Evolutionary conservation across 495 filamentous ascomycete species (phyloP).

Genomic region (Aspergillus sparsus): DNA sequence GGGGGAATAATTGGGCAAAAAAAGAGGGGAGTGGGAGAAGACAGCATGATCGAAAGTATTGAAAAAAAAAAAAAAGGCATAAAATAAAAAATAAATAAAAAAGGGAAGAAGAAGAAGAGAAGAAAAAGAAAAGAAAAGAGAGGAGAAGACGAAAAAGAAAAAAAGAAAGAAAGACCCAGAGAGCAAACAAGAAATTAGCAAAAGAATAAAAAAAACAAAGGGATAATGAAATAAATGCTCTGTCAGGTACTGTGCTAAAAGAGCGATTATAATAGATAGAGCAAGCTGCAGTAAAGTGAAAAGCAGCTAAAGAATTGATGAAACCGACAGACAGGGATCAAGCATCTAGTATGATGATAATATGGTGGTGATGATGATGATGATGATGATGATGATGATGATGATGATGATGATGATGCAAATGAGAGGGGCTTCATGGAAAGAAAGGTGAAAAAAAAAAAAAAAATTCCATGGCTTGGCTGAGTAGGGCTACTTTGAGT

Average conservation of each 20-base stretch:
- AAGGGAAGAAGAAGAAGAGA: not conserved
- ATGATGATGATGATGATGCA: not conserved
- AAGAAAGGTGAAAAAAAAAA: constrained; percentile 3
- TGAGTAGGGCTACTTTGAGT: not conserved
- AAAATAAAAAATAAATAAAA: not conserved
- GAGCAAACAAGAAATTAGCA: constrained; percentile 16
- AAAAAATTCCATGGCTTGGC: not conserved
- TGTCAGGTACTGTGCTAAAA: constrained; percentile 18
- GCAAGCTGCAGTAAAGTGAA: constrained; percentile 25
- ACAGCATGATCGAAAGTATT: not conserved
- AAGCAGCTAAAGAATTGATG: constrained; percentile 12
- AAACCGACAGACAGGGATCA: constrained; percentile 24
- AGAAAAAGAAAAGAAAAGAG: not conserved
- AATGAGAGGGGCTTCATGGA: not conserved
- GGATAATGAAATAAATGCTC: constrained; percentile 1
- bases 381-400: not conserved
- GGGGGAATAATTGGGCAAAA: not conserved
- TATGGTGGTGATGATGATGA: no score
- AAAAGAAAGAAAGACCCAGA: not conserved
- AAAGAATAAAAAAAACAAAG: constrained; percentile 6
- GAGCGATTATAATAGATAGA: constrained; percentile 17
- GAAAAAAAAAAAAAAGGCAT: not conserved
- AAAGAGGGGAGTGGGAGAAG: not conserved
- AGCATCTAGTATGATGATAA: constrained; percentile 10
- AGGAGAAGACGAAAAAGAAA: not conserved